A percentile compares a stretch with the other conserved stretches of the same genome.
phyloP scores from a whole-genome alignment of 306 rosid species.

The Medicago truncatula region MtrunA17r5.0-ANR NC_053043.1:10999501-11000000 shows the following conservation, averaged over 20 bases:
- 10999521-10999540: no score
- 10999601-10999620: no score
- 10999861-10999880: no score
- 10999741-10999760: slow-evolving; percentile 91
- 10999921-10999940: background rate
- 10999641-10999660: no score
- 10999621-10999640: no score
- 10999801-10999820: slow-evolving; percentile 99
- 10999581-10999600: no score
- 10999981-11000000: background rate
- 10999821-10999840: slow-evolving; percentile 99
- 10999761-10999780: slow-evolving; percentile 87
- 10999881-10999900: background rate
- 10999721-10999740: slow-evolving; percentile 53
- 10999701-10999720: background rate
- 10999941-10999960: background rate
- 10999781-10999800: slow-evolving; percentile 84
- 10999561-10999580: no score
- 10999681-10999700: no score
- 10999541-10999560: no score
- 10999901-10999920: background rate
- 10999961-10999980: background rate
- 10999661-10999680: no score
- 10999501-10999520: no score
- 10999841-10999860: no score